Conservation (phyloP, 2,329 filamentous ascomycete genomes). For the Exophiala bonariae region DNA sequence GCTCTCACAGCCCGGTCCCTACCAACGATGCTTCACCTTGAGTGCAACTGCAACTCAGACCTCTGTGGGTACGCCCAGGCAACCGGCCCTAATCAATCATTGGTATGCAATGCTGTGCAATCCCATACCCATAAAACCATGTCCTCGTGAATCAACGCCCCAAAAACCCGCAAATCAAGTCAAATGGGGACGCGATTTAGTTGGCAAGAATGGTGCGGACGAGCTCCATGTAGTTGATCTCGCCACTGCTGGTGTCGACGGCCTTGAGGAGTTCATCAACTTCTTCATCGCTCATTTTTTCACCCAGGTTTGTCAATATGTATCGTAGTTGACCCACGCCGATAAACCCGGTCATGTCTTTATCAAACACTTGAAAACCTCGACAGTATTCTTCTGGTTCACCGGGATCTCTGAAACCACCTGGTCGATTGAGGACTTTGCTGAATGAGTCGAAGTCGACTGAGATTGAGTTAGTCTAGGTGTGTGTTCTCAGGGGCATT, state of each 20-base stretch:
- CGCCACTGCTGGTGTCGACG: conserved; percentile 90
- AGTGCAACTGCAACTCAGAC: too few species aligned
- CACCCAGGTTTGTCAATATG: conserved; percentile 92
- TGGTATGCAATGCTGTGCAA: conserved; percentile 4
- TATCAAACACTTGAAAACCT: conserved; percentile 99
- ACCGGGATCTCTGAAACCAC: conserved; percentile 96
- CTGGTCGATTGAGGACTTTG: conserved; percentile 94
- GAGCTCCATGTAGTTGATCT: conserved; percentile 92
- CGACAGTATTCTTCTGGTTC: conserved; percentile 98
- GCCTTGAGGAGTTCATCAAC: conserved; percentile 98
- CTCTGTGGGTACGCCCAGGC: too few species aligned
- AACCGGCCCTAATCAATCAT: not conserved
- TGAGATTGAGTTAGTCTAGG: conserved; percentile 39
- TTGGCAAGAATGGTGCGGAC: conserved; percentile 86
- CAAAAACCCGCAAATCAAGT: not conserved
- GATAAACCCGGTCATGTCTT: conserved; percentile 97
- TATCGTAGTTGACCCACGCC: conserved; percentile 97
- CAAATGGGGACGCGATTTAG: conserved; percentile 38
- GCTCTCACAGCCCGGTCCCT: too few species aligned
- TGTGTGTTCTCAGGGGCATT: not conserved
- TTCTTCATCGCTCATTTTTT: conserved; percentile 99
- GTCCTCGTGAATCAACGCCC: conserved; percentile 17
- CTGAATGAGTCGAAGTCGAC: conserved; percentile 98
- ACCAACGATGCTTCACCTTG: too few species aligned
- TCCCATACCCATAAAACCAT: conserved; percentile 18